Conservation (phyloP, 305 asterid species). For the Fraxinus sp. region DNA sequence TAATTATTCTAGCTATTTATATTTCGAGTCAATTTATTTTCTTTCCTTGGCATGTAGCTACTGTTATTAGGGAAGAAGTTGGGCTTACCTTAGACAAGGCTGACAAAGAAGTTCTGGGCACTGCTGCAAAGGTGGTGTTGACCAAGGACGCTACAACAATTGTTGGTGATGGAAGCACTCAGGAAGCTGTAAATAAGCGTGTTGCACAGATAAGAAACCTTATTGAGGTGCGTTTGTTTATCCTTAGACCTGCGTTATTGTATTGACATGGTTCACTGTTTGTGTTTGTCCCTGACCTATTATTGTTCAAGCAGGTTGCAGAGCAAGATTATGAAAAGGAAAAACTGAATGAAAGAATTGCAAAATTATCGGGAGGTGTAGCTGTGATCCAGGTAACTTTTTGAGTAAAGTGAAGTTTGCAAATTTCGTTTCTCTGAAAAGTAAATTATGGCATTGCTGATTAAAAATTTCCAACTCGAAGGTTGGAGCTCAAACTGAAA, state of each 20-base stretch:
- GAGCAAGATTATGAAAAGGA: conserved; percentile 52
- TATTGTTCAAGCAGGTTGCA: conserved; percentile 32
- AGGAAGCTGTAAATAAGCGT: conserved; percentile 43
- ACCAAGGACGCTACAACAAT: conserved; percentile 51
- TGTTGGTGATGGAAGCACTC: conserved; percentile 61
- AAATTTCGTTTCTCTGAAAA: not conserved
- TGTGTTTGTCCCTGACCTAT: not conserved
- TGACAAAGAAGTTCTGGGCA: conserved; percentile 42
- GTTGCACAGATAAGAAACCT: conserved; percentile 48
- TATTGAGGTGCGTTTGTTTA: conserved; percentile 32
- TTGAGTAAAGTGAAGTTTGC: not conserved
- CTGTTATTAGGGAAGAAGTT: conserved; percentile 50
- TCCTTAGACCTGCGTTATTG: not conserved
- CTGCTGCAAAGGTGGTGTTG: conserved; percentile 49
- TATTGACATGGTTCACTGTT: not conserved
- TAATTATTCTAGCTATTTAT: not conserved
- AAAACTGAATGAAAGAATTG: conserved; percentile 49
- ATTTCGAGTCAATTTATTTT: not conserved
- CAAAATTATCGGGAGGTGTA: conserved; percentile 54
- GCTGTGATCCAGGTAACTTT: conserved; percentile 47
- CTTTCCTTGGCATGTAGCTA: conserved; percentile 29
- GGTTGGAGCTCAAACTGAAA: conserved; percentile 64
- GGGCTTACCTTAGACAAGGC: conserved; percentile 48
- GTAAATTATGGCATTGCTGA: not conserved
- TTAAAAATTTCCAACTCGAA: conserved; percentile 17